These are phyloP conservation scores for Hordeum vulgare DNA, from an alignment of 176 grass and related monocot genomes.

Conservation along the genomic window DNA sequence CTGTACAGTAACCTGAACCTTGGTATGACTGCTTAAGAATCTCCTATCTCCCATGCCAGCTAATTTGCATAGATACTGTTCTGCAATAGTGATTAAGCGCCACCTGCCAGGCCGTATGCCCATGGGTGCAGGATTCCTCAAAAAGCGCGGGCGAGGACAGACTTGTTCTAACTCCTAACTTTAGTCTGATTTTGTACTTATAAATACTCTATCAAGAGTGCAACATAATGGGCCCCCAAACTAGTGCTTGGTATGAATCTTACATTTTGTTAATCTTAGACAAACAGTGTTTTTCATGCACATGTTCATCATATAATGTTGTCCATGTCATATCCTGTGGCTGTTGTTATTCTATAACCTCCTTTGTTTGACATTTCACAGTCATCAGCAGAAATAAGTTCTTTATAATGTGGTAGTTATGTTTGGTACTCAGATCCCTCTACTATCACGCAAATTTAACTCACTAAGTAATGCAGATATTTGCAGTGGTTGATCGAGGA, in stretches of 20 bases:
- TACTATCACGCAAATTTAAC: slow-evolving; percentile 10
- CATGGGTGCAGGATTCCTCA: too few relatives aligned
- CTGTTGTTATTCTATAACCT: background rate
- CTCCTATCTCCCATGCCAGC: background rate
- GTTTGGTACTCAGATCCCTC: background rate
- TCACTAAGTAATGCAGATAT: slow-evolving; percentile 46
- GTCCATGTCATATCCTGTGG: background rate
- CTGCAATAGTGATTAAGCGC: background rate
- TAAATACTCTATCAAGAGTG: background rate
- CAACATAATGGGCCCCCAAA: background rate
- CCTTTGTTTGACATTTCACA: background rate
- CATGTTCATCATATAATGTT: slow-evolving; percentile 1
- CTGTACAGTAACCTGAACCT: background rate
- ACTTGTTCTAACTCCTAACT: too few relatives aligned
- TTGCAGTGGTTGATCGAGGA: slow-evolving; percentile 97
- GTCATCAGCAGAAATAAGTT: background rate
- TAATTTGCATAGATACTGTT: background rate
- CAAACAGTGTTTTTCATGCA: background rate
- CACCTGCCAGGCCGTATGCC: background rate
- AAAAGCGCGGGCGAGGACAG: too few relatives aligned
- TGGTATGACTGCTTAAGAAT: background rate
- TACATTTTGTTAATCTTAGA: background rate
- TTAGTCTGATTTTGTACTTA: background rate
- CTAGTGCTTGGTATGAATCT: background rate
- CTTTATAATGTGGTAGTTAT: background rate